A percentile compares a stretch with the other conserved stretches of the same genome.
Conservation (phyloP, 2,329 filamentous ascomycete species). For the Lizonia empirigonia region DNA sequence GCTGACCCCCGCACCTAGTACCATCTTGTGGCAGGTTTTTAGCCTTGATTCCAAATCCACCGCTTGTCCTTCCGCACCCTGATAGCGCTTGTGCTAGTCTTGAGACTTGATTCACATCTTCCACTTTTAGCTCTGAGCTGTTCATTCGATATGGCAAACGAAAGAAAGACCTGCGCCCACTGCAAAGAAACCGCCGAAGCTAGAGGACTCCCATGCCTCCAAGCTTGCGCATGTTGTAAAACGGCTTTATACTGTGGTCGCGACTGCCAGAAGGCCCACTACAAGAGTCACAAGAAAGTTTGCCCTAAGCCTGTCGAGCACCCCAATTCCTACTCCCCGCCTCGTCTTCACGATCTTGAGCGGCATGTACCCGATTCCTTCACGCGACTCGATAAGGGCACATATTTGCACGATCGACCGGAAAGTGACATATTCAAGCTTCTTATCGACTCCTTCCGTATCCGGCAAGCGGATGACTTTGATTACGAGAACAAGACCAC, state of each 20-base stretch:
- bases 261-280: conserved; percentile 44
- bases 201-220: conserved; percentile 18
- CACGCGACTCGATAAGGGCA: conserved; percentile 25
- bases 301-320: conserved; percentile 21
- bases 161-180: conserved; percentile 10
- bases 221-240: conserved; percentile 40
- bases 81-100: no score
- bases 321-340: conserved; percentile 4
- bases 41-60: no score
- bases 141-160: conserved; percentile 7
- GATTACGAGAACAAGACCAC: conserved; percentile 21
- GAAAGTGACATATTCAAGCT: conserved; percentile 37
- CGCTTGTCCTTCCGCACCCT: no score
- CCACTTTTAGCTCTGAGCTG: no score
- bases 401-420: conserved; percentile 34
- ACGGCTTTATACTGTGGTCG: conserved; percentile 38
- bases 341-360: conserved; percentile 20
- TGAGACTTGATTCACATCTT: no score
- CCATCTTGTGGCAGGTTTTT: no score
- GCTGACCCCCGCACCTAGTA: no score
- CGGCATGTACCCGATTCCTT: conserved; percentile 31
- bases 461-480: conserved; percentile 31
- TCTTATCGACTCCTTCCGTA: conserved; percentile 39
- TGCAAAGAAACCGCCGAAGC: conserved; percentile 27
- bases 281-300: conserved; percentile 44